Conservation (phyloP, 2,329 filamentous ascomycete genomes). For the Alternaria incomplexa region DNA sequence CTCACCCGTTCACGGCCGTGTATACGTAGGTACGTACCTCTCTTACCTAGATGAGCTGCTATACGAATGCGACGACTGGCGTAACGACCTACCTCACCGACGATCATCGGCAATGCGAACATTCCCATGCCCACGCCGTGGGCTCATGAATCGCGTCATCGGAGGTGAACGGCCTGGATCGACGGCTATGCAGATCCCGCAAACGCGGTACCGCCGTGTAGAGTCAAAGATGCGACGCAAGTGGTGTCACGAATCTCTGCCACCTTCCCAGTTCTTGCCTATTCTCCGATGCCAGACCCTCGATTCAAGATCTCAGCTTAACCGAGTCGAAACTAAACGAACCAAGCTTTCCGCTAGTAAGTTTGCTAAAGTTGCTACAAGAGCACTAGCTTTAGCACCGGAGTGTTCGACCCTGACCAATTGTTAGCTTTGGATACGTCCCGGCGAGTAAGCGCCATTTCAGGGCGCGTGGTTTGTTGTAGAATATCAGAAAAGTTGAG, state of each 20-base stretch:
- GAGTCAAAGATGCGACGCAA: neutral
- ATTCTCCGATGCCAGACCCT: neutral
- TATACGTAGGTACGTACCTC: neutral
- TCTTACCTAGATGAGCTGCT: neutral
- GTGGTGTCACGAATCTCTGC: neutral
- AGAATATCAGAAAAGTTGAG: slow-evolving; percentile 28
- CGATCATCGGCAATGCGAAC: neutral
- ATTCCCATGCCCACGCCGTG: neutral
- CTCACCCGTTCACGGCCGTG: neutral
- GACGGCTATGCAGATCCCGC: neutral
- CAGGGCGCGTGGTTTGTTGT: neutral
- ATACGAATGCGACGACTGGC: neutral
- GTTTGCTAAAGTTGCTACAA: neutral
- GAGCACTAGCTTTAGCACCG: neutral
- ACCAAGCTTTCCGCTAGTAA: neutral
- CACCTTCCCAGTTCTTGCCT: neutral
- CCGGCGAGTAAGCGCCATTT: neutral
- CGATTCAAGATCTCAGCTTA: neutral
- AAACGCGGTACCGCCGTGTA: neutral
- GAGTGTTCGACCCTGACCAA: neutral
- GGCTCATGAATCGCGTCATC: neutral
- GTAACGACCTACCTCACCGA: neutral
- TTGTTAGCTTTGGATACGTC: slow-evolving; percentile 3
- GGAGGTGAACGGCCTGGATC: neutral
- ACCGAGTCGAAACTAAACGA: neutral